Base-by-base conservation (phyloP, 768 basidiomycete species). In the Xerocomellus chrysenteron region DNA sequence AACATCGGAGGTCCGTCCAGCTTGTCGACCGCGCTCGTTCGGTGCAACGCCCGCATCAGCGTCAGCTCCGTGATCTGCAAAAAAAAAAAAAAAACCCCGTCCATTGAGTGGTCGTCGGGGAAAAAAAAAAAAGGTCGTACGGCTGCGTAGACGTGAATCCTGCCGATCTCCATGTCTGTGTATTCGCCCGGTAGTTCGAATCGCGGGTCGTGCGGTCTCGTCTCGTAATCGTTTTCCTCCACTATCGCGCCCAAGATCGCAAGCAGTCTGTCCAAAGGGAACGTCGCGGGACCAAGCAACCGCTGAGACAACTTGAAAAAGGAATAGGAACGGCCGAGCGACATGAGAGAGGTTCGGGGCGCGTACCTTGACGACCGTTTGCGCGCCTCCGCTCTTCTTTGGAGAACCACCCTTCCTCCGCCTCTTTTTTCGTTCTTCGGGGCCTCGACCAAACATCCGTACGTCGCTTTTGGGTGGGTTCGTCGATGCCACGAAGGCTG, bases 391-490 rank as follows among this genome's bases (percentile, higher is more conserved):
- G 19, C 52, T 9, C 10, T 74, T 73, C 55, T 71, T 78, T 17
- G 70, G 68, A 10, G 67, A 74, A 28, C 78, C 75, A 2, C 72
- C 68, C 50, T 68, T 74, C 57, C 75, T 72, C 59, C 82, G 78
- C 69, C 80, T 80, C 59, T 78, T 76, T 64, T 80, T 82, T 55
- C 82, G 82, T 67, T 89, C 89, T 51, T 87, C 86, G 28, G 82
- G 56, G 1, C 84, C 87, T 14, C 93, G 70, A 5, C 89, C 88
- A 71, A 97, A 92, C 82, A 96, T 86, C 37, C 90, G 77, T 59
- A 92, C 36, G 70, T 95, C 94, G 10, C 84, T 86, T 65, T 85
- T 87, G 0, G 85, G 71, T 2, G 94, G 93, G 65, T 96, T 97
- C 41, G 87, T 88, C 41, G 91, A 92, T 6, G 92, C 91, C 40